Evolutionary conservation across 352 stramenopile genomes (phyloP).

Genomic region (Blastocystis sp.): DNA sequence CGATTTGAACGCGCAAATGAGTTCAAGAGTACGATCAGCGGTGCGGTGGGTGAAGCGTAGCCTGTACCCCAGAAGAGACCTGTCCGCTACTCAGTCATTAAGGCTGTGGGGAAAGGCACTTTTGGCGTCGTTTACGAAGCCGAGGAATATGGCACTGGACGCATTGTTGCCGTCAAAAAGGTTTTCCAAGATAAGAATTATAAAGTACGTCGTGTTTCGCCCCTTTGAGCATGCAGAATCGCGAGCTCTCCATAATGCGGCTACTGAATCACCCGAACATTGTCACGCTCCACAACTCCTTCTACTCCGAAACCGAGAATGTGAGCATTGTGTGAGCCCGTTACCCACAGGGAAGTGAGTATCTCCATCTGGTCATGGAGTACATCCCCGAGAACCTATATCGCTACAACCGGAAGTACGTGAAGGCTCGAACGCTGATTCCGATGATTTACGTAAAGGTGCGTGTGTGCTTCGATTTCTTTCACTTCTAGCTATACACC

Average conservation of each 20-base stretch:
- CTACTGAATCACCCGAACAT: constrained; percentile 98
- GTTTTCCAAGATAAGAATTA: constrained; percentile 99
- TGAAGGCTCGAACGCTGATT: constrained; percentile 95
- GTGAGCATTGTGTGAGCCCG: constrained; percentile 11
- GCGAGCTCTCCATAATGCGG: constrained; percentile 98
- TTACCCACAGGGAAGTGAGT: constrained; percentile 81
- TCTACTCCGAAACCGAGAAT: constrained; percentile 86
- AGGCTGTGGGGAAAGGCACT: constrained; percentile 99
- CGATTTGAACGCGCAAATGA: constrained; percentile 36
- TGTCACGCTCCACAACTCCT: constrained; percentile 97
- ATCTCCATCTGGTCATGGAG: constrained; percentile 98
- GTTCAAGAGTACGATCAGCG: background rate
- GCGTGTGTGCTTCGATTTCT: no score
- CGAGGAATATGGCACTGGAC: constrained; percentile 91
- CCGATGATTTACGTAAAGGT: constrained; percentile 92
- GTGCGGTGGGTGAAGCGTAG: constrained; percentile 5
- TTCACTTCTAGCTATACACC: constrained; percentile 89
- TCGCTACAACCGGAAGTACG: constrained; percentile 90
- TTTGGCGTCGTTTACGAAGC: constrained; percentile 99
- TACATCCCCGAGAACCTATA: constrained; percentile 99
- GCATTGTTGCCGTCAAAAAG: constrained; percentile 99
- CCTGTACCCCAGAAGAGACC: background rate
- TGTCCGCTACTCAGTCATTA: constrained; percentile 89
- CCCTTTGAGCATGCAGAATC: constrained; percentile 82
- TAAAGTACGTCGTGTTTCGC: constrained; percentile 82